Conservation (phyloP, 2,329 filamentous ascomycete genomes). For the Chaetomium globosum region DNA sequence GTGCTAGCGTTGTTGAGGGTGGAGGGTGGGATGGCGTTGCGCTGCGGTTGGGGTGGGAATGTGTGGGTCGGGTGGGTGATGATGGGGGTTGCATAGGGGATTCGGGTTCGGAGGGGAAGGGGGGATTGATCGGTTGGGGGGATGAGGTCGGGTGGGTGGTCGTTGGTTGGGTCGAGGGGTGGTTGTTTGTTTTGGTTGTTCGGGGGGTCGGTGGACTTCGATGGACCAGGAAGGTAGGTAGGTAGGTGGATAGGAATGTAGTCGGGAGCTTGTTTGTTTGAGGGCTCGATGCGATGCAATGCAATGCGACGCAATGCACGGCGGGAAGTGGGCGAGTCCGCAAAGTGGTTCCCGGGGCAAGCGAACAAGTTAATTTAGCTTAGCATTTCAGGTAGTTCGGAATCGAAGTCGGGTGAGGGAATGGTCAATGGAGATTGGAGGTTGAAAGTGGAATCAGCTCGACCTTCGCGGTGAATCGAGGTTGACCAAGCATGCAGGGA, state of each 20-base stretch:
- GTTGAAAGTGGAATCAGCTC: constrained; percentile 3
- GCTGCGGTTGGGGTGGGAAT: constrained; percentile 13
- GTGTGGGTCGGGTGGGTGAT: constrained; percentile 21
- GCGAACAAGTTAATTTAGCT: neutral
- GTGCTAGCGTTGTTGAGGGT: neutral
- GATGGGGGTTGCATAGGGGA: constrained; percentile 27
- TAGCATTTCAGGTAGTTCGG: neutral
- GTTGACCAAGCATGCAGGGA: neutral
- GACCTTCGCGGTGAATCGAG: neutral
- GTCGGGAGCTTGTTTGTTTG: neutral
- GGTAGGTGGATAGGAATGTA: neutral
- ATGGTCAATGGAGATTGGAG: neutral
- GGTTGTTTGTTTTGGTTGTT: neutral
- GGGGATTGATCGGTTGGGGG: neutral
- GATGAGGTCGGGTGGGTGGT: neutral
- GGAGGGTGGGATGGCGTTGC: neutral
- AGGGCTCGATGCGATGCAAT: constrained; percentile 11
- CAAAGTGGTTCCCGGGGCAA: neutral
- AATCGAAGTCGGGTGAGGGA: neutral
- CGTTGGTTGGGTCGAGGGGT: neutral
- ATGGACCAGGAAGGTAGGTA: neutral
- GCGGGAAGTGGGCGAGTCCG: neutral
- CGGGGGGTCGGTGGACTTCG: neutral
- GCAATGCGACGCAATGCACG: constrained; percentile 9
- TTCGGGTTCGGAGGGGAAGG: neutral